These are phyloP conservation scores for Ceratocystis variospora DNA, from an alignment of 2,329 filamentous ascomycete species.

Conservation along the genomic window DNA sequence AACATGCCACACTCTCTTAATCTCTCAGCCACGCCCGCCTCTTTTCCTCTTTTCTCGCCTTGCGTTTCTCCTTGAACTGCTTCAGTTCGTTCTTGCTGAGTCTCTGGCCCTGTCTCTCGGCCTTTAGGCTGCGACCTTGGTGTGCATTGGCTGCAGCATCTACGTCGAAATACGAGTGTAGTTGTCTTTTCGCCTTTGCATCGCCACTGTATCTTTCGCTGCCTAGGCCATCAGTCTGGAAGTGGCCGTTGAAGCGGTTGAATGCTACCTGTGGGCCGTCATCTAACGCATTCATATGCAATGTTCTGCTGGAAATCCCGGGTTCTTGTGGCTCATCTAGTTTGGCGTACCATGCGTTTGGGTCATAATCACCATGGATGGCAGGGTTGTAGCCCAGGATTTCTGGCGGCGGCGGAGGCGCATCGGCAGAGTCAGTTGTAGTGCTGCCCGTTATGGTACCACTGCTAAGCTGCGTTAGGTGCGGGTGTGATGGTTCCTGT, in stretches of 20 bases:
- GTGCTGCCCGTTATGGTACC: slow-evolving; percentile 26
- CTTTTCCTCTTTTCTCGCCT: slow-evolving; percentile 87
- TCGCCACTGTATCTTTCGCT: slow-evolving; percentile 74
- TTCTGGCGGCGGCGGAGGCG: slow-evolving; percentile 21
- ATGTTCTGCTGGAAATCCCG: slow-evolving; percentile 25
- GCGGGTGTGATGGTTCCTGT: slow-evolving; percentile 26
- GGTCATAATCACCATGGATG: slow-evolving; percentile 93
- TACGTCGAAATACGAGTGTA: slow-evolving; percentile 92
- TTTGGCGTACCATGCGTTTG: slow-evolving; percentile 84
- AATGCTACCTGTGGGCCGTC: slow-evolving; percentile 52
- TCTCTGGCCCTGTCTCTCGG: slow-evolving; percentile 75
- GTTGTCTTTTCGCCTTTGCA: slow-evolving; percentile 72
- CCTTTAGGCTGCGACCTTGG: slow-evolving; percentile 79
- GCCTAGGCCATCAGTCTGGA: slow-evolving; percentile 53
- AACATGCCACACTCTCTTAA: slow-evolving; percentile 32
- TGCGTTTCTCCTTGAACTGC: slow-evolving; percentile 79
- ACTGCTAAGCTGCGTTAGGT: neutral
- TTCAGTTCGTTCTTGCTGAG: slow-evolving; percentile 76
- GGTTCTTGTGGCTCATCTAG: slow-evolving; percentile 26
- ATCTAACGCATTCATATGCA: slow-evolving; percentile 23
- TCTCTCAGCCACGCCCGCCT: slow-evolving; percentile 79
- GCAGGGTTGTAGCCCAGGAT: slow-evolving; percentile 73
- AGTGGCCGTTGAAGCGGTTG: slow-evolving; percentile 79
- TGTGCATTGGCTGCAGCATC: slow-evolving; percentile 86
- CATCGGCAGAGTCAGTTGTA: slow-evolving; percentile 19